phyloP scores from a whole-genome alignment of 495 filamentous ascomycete species.

The Lophiotrema nucula region DNA sequence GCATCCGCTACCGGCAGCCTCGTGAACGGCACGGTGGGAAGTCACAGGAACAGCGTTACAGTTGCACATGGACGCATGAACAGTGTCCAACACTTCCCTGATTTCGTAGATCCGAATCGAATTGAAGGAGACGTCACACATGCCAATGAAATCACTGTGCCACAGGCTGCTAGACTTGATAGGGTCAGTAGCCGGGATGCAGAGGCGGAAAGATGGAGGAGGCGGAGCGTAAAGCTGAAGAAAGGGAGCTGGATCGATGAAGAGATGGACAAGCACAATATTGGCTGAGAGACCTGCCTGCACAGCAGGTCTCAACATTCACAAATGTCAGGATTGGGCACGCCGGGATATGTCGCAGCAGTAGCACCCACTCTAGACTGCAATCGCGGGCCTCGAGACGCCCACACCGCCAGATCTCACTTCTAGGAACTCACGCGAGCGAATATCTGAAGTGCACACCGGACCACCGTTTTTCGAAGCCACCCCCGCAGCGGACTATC shows the following conservation, averaged over 20 bases:
- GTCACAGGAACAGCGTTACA: not conserved
- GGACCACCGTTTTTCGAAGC: too few relatives aligned
- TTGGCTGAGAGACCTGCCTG: too few relatives aligned
- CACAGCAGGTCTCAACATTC: too few relatives aligned
- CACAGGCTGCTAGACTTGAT: not conserved
- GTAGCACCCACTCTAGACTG: too few relatives aligned
- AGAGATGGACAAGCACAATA: slow-evolving; percentile 24
- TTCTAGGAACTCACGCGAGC: too few relatives aligned
- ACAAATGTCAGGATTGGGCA: too few relatives aligned
- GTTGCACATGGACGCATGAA: not conserved
- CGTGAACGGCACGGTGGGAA: too few relatives aligned
- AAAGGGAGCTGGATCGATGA: slow-evolving; percentile 19
- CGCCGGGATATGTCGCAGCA: too few relatives aligned
- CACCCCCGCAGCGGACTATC: too few relatives aligned
- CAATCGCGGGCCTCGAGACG: too few relatives aligned
- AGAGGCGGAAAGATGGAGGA: slow-evolving; percentile 8
- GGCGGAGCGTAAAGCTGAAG: not conserved
- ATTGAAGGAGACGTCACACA: slow-evolving; percentile 7
- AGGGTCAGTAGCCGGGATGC: not conserved
- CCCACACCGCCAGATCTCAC: too few relatives aligned
- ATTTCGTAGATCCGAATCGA: slow-evolving; percentile 16
- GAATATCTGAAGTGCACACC: too few relatives aligned
- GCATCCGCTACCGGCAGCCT: not conserved
- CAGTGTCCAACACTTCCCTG: slow-evolving; percentile 1
- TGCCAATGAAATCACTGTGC: not conserved